Base-by-base conservation (phyloP, 2,329 filamentous ascomycete genomes). In the Hawksworthiomyces lignivorus region DNA sequence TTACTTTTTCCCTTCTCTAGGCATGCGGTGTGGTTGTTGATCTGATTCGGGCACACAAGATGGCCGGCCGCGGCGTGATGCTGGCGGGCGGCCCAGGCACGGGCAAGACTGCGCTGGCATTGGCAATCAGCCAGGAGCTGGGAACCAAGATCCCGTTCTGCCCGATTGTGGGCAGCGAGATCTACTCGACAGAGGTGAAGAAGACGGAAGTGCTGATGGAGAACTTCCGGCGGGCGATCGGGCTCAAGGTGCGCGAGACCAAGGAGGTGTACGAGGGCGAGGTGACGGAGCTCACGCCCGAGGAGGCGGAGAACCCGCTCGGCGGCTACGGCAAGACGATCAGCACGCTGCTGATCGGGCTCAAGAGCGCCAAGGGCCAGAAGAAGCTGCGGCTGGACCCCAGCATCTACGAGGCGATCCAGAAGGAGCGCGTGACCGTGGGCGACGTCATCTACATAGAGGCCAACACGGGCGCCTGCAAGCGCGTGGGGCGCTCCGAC, bases 181-280 rank as follows among this genome's bases (percentile, higher is more conserved):
- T 98, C 56, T 98, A 96, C 69, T 95, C 87, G 53, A 84, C 90
- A 34, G 92, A 98, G 66, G 89, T 98, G 50, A 98, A 98, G 79
- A 98, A 98, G 79, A 98, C 92, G 37, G 92, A 98, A 65, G 84
- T 94, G 52, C 70, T 98, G 60, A 97, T 97, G 92, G 92, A 98
- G 73, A 97, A 97, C 70, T 98, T 98, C 65, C 79, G 92, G 61
- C 77, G 92, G 59, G 92, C 92, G 45, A 98, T 98, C 62, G 92
- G 90, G 26, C 75, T 98, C 52, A 89, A 94, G 60, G 92, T 98
- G 52, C 87, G 92, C 57, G 92, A 98, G 73, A 96, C 90, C 39
- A 98, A 98, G 67, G 92, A 98, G 67, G 90, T 98, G 45, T 98
- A 97, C 67, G 92, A 98, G 68, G 92, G 92, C 59, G 92, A 98